These are phyloP conservation scores for Trichoderma guizhouense DNA, from an alignment of 2,329 filamentous ascomycete species.

Conservation along the genomic window DNA sequence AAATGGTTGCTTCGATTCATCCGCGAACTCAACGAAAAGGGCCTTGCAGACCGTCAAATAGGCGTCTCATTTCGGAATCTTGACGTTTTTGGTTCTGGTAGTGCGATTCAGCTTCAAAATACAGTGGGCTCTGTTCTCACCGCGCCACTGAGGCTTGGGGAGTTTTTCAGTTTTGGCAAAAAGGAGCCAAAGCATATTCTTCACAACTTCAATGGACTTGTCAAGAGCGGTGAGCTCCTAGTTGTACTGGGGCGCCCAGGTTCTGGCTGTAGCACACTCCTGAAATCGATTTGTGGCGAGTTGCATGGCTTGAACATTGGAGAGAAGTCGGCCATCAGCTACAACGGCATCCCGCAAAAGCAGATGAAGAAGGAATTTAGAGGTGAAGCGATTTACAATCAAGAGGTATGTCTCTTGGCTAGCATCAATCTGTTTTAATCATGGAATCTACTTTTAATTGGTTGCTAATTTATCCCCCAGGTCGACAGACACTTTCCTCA, in stretches of 20 bases:
- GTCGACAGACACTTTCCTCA: conserved; percentile 73
- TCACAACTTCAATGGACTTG: conserved; percentile 59
- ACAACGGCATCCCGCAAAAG: conserved; percentile 56
- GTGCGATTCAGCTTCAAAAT: conserved; percentile 64
- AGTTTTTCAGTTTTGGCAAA: conserved; percentile 49
- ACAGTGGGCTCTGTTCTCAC: conserved; percentile 60
- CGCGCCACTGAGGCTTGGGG: conserved; percentile 54
- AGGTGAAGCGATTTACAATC: conserved; percentile 69
- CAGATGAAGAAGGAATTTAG: conserved; percentile 59
- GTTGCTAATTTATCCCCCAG: conserved; percentile 29
- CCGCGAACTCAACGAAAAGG: conserved; percentile 49
- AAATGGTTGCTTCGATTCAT: conserved; percentile 43
- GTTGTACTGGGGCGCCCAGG: conserved; percentile 66
- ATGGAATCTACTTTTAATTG: neutral
- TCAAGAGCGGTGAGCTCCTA: conserved; percentile 63
- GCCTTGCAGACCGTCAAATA: conserved; percentile 50
- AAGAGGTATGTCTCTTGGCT: conserved; percentile 49
- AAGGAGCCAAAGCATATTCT: conserved; percentile 58
- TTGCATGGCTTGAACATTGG: conserved; percentile 55
- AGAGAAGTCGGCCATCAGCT: conserved; percentile 52
- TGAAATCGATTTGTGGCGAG: conserved; percentile 61
- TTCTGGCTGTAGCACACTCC: conserved; percentile 61
- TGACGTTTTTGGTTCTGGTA: conserved; percentile 63
- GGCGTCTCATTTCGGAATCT: conserved; percentile 64
- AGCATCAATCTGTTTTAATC: neutral